A percentile compares a stretch with the other conserved stretches of the same genome.
phyloP scores from a whole-genome alignment of 2,329 filamentous ascomycete species.

The Ceratocystis diversiconidia region DNA sequence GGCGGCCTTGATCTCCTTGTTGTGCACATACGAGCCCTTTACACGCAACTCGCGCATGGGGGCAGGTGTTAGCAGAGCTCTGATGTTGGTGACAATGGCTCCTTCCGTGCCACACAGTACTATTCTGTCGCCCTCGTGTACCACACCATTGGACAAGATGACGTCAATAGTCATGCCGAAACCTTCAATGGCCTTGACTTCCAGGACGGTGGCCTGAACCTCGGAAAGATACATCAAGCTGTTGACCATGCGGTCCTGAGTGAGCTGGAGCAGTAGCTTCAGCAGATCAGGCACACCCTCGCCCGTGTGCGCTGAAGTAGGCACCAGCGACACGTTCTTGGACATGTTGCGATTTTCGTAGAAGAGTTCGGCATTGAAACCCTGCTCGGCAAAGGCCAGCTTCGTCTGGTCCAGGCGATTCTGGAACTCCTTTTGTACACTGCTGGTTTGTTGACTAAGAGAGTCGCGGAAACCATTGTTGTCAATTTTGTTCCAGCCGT shows the following conservation, averaged over 20 bases:
- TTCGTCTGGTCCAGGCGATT: slow-evolving; percentile 85
- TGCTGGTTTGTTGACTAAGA: slow-evolving; percentile 76
- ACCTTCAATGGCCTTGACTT: slow-evolving; percentile 98
- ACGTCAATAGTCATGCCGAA: slow-evolving; percentile 98
- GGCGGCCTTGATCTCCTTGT: slow-evolving; percentile 97
- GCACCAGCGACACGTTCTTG: slow-evolving; percentile 84
- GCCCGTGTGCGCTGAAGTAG: slow-evolving; percentile 94
- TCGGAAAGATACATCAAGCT: slow-evolving; percentile 97
- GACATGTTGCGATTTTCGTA: slow-evolving; percentile 98
- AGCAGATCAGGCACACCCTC: slow-evolving; percentile 98
- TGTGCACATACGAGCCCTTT: slow-evolving; percentile 94
- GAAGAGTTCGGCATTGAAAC: slow-evolving; percentile 94
- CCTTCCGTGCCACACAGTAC: slow-evolving; percentile 95
- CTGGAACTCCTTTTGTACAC: slow-evolving; percentile 85
- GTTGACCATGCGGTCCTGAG: slow-evolving; percentile 93
- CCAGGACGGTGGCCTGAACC: slow-evolving; percentile 91
- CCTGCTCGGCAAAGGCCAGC: slow-evolving; percentile 85
- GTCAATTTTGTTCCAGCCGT: slow-evolving; percentile 96
- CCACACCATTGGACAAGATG: slow-evolving; percentile 85
- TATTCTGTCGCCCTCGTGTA: slow-evolving; percentile 86
- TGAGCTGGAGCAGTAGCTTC: slow-evolving; percentile 82
- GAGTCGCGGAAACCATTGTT: slow-evolving; percentile 98
- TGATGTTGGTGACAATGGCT: slow-evolving; percentile 85
- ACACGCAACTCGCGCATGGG: slow-evolving; percentile 87
- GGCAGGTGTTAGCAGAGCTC: slow-evolving; percentile 83